These are phyloP conservation scores for Gymnopilus junonius DNA, from an alignment of 768 basidiomycete genomes.

Conservation along the genomic window DNA sequence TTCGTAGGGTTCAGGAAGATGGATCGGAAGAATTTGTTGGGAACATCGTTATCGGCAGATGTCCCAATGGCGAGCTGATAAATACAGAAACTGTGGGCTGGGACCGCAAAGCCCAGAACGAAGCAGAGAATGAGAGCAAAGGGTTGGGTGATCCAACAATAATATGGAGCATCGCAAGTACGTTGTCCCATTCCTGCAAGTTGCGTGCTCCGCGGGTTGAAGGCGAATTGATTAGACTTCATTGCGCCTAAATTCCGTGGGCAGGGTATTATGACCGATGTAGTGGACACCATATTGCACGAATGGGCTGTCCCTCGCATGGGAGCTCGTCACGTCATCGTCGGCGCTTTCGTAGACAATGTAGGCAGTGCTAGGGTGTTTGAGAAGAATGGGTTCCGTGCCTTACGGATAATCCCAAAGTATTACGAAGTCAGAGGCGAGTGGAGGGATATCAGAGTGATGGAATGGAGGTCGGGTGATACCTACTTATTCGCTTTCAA, in stretches of 20 bases:
- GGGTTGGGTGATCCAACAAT: conserved; percentile 55
- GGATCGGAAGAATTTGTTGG: conserved; percentile 61
- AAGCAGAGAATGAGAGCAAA: conserved; percentile 43
- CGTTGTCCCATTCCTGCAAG: conserved; percentile 10
- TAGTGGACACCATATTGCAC: conserved; percentile 51
- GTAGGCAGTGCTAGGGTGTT: conserved; percentile 62
- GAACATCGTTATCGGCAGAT: conserved; percentile 41
- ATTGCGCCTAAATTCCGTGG: conserved; percentile 28
- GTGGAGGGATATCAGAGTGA: conserved; percentile 36
- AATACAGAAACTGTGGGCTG: conserved; percentile 28
- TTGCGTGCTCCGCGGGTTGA: neutral
- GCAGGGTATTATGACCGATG: conserved; percentile 63
- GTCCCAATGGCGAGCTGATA: conserved; percentile 15
- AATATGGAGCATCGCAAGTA: conserved; percentile 65
- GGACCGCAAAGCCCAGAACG: conserved; percentile 38
- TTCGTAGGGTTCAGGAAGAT: conserved; percentile 60
- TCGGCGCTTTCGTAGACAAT: conserved; percentile 53
- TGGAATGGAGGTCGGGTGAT: conserved; percentile 34
- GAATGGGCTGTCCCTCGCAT: conserved; percentile 67
- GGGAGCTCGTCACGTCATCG: conserved; percentile 50
- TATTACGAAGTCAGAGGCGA: conserved; percentile 40
- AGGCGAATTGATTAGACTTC: conserved; percentile 19
- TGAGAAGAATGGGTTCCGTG: conserved; percentile 64
- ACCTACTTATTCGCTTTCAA: neutral
- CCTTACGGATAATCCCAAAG: conserved; percentile 42